A percentile compares a stretch with the other conserved stretches of the same genome.
phyloP scores from a whole-genome alignment of 768 basidiomycete genomes.

The Agaricus blazei region DNA sequence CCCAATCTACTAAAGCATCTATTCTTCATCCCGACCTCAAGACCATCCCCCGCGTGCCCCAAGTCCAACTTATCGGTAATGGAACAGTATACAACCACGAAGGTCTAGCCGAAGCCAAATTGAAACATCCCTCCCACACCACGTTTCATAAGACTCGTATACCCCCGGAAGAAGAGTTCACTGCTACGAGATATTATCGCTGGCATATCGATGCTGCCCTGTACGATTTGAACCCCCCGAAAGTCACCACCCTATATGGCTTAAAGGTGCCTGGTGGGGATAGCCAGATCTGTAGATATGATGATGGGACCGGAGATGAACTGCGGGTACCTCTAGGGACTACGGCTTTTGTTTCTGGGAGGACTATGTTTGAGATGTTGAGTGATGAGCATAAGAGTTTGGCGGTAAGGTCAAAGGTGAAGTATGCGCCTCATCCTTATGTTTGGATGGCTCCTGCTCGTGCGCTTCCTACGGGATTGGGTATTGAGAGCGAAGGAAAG shows the following conservation, averaged over 20 bases:
- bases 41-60: conserved; percentile 79
- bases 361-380: conserved; percentile 78
- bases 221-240: conserved; percentile 69
- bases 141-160: conserved; percentile 81
- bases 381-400: conserved; percentile 67
- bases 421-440: conserved; percentile 81
- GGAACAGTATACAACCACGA: conserved; percentile 76
- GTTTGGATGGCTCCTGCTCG: conserved; percentile 82
- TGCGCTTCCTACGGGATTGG: conserved; percentile 71
- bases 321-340: conserved; percentile 77
- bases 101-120: conserved; percentile 71
- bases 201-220: conserved; percentile 91
- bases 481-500: conserved; percentile 69
- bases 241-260: conserved; percentile 79
- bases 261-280: conserved; percentile 62
- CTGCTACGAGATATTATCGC: conserved; percentile 80
- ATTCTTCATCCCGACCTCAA: conserved; percentile 84
- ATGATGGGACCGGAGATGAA: conserved; percentile 83
- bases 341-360: conserved; percentile 76
- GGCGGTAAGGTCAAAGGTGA: conserved; percentile 68
- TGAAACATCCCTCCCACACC: conserved; percentile 82
- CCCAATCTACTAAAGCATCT: conserved; percentile 59
- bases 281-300: conserved; percentile 63
- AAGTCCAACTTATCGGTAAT: conserved; percentile 89
- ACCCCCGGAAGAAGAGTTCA: conserved; percentile 63